Percentiles rank a stretch among this genome's conserved stretches.
phyloP scores from a whole-genome alignment of 352 stramenopile species.

The Phytopythium kandeliae region DNA sequence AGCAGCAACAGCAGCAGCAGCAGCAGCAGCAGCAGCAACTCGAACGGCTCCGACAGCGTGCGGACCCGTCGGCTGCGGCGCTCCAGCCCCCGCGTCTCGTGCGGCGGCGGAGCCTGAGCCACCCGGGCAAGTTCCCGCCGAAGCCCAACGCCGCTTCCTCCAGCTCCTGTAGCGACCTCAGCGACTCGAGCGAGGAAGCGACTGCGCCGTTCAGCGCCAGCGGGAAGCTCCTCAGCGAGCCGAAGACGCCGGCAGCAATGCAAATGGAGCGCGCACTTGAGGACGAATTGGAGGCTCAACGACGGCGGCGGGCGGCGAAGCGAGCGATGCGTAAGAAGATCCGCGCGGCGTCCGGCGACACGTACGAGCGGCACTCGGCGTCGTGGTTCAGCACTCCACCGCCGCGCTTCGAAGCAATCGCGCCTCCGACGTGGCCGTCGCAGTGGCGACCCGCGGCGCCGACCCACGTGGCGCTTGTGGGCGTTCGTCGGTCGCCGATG shows the following conservation, averaged over 20 bases:
- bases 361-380: slow-evolving; percentile 30
- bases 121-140: slow-evolving; percentile 20
- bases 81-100: slow-evolving; percentile 12
- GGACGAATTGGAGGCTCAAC: slow-evolving; percentile 10
- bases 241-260: slow-evolving; percentile 3
- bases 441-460: slow-evolving; percentile 3
- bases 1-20: slow-evolving; percentile 20
- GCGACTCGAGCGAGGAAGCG: slow-evolving; percentile 17
- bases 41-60: background rate
- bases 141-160: slow-evolving; percentile 7
- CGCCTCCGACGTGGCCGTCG: background rate
- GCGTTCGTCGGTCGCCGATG: background rate
- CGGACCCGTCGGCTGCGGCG: slow-evolving; percentile 1
- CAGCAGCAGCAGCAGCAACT: slow-evolving; percentile 19
- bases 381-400: slow-evolving; percentile 5
- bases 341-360: slow-evolving; percentile 28
- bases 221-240: background rate
- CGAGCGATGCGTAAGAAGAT: slow-evolving; percentile 29
- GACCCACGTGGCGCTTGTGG: background rate
- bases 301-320: slow-evolving; percentile 15
- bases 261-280: slow-evolving; percentile 29
- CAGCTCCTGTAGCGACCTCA: slow-evolving; percentile 15
- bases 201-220: slow-evolving; percentile 7
- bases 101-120: slow-evolving; percentile 30
- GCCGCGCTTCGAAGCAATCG: background rate